These are phyloP conservation scores for Erigeron canadensis DNA, from an alignment of 129 eudicot species.

Conservation along the genomic window DNA sequence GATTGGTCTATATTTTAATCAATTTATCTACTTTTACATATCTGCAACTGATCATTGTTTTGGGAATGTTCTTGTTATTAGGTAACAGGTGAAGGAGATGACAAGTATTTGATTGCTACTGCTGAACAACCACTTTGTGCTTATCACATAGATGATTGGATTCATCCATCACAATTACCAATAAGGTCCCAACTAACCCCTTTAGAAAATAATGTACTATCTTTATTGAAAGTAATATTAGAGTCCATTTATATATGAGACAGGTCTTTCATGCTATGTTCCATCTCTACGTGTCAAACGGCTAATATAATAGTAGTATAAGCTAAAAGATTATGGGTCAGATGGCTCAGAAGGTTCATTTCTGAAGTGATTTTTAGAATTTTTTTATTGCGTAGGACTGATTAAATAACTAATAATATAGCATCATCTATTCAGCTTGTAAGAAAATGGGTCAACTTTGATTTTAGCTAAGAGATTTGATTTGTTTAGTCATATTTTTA, in stretches of 20 bases:
- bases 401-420: too few relatives aligned
- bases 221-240: background rate
- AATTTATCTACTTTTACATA: background rate
- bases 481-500: too few relatives aligned
- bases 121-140: slow-evolving; percentile 99
- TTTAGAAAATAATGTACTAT: background rate
- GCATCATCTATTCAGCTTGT: too few relatives aligned
- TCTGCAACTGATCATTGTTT: background rate
- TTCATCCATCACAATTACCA: slow-evolving; percentile 80
- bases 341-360: too few relatives aligned
- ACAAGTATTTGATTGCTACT: slow-evolving; percentile 94
- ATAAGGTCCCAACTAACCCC: slow-evolving; percentile 45
- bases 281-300: background rate
- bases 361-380: too few relatives aligned
- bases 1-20: background rate
- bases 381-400: too few relatives aligned
- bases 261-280: background rate
- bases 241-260: background rate
- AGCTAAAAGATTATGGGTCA: too few relatives aligned
- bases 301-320: background rate
- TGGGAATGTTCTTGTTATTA: slow-evolving; percentile 19
- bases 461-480: too few relatives aligned
- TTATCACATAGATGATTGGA: slow-evolving; percentile 85
- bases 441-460: too few relatives aligned
- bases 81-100: slow-evolving; percentile 97